Conservation (phyloP, 805 yeast species). For the Schwanniomyces polymorphus region DNA sequence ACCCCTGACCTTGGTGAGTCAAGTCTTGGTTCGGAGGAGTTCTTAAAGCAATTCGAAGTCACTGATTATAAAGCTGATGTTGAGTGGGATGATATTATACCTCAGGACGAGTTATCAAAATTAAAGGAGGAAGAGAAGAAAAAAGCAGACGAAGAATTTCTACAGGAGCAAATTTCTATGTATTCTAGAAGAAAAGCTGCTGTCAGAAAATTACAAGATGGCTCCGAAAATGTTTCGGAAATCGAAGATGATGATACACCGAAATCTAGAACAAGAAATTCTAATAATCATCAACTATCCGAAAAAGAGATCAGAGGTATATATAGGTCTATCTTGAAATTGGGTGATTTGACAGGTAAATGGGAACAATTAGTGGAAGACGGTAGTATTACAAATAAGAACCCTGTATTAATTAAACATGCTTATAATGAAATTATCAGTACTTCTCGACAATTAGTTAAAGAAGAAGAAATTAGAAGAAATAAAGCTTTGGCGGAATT, state of each 20-base stretch:
- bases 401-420: slow-evolving; percentile 73
- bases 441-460: slow-evolving; percentile 59
- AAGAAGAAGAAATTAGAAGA: slow-evolving; percentile 66
- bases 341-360: slow-evolving; percentile 73
- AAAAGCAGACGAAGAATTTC: slow-evolving; percentile 79
- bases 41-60: slow-evolving; percentile 94
- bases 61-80: slow-evolving; percentile 98
- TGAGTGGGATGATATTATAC: slow-evolving; percentile 99
- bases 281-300: slow-evolving; percentile 52
- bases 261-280: slow-evolving; percentile 35
- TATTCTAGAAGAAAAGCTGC: slow-evolving; percentile 80
- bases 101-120: slow-evolving; percentile 85
- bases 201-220: slow-evolving; percentile 51
- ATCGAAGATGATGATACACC: slow-evolving; percentile 40
- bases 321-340: slow-evolving; percentile 76
- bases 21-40: slow-evolving; percentile 98
- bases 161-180: slow-evolving; percentile 88
- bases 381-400: slow-evolving; percentile 83
- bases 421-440: slow-evolving; percentile 72
- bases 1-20: slow-evolving; percentile 96
- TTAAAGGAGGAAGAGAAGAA: slow-evolving; percentile 90
- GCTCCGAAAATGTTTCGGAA: slow-evolving; percentile 34
- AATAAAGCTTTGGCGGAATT: slow-evolving; percentile 52
- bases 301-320: slow-evolving; percentile 87
- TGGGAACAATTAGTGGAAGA: slow-evolving; percentile 90